Conservation (phyloP, 2,329 filamentous ascomycete genomes). For the Pyrenochaeta sp. region DNA sequence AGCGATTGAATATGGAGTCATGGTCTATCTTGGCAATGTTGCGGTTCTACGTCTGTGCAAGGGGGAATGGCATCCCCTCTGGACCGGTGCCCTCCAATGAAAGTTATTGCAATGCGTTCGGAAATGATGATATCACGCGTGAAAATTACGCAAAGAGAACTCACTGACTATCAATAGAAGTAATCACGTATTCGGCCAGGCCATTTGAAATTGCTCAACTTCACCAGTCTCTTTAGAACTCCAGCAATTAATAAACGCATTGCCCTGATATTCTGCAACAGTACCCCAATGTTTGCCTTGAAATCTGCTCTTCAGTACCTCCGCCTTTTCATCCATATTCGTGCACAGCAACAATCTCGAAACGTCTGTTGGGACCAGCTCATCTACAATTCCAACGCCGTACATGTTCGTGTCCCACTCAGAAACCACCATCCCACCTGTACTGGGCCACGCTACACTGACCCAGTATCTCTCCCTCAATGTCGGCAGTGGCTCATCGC, state of each 20-base stretch:
- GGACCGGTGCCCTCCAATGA: too few species aligned
- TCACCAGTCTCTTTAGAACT: background rate
- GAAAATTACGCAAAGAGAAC: too few species aligned
- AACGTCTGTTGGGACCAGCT: background rate
- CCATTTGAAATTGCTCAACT: background rate
- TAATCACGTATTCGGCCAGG: background rate
- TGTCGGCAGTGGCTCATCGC: background rate
- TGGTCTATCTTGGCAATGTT: too few species aligned
- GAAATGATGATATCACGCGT: too few species aligned
- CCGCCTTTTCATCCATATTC: background rate
- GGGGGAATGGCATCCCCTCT: too few species aligned
- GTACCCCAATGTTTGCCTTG: background rate
- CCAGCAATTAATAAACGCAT: background rate
- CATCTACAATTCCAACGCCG: background rate
- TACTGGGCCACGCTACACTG: slow-evolving; percentile 22
- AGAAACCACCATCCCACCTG: slow-evolving; percentile 16
- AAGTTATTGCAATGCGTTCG: too few species aligned
- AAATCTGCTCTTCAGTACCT: background rate
- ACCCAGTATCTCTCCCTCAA: background rate
- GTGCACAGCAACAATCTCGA: background rate
- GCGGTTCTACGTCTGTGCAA: too few species aligned
- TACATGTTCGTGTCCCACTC: slow-evolving; percentile 20
- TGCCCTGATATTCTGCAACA: background rate
- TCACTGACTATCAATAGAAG: too few species aligned
- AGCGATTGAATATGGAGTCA: too few species aligned